Evolutionary conservation across 2,329 filamentous ascomycete species (phyloP).

Genomic region (Myriangium duriaei): DNA sequence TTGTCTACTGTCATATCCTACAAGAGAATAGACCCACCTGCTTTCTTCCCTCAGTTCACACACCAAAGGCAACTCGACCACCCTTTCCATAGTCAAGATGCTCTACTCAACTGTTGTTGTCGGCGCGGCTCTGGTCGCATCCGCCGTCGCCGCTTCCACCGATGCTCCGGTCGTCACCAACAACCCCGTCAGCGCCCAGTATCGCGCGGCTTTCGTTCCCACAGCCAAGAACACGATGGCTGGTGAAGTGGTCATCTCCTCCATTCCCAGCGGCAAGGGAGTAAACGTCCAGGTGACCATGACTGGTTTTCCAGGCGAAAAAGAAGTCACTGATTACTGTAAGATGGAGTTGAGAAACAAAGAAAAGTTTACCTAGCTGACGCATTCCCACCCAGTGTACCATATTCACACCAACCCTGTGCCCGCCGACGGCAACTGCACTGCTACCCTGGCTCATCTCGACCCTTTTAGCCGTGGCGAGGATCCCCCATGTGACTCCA

Average conservation of each 20-base stretch:
- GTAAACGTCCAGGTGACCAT: constrained; percentile 29
- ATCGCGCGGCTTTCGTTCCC: constrained; percentile 26
- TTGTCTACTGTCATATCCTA: background rate
- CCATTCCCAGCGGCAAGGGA: constrained; percentile 25
- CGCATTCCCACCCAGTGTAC: constrained; percentile 41
- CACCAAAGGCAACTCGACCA: no score
- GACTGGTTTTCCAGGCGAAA: constrained; percentile 27
- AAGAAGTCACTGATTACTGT: background rate
- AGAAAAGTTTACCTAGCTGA: no score
- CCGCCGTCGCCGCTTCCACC: constrained; percentile 10
- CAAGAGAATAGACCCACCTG: background rate
- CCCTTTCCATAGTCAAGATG: background rate
- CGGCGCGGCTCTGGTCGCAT: constrained; percentile 5
- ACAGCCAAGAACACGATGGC: constrained; percentile 22
- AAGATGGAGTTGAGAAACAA: no score
- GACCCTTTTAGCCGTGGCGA: constrained; percentile 59
- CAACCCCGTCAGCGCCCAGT: constrained; percentile 29
- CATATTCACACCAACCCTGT: constrained; percentile 59
- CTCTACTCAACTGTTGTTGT: background rate
- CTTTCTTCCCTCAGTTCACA: background rate
- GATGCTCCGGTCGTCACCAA: constrained; percentile 23
- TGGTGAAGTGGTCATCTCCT: constrained; percentile 24
- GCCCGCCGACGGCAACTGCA: constrained; percentile 58
- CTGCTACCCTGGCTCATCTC: constrained; percentile 51
- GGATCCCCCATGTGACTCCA: constrained; percentile 45